Evolutionary conservation across 257 asterid species (phyloP).

Genomic region (Misopates orontium): DNA sequence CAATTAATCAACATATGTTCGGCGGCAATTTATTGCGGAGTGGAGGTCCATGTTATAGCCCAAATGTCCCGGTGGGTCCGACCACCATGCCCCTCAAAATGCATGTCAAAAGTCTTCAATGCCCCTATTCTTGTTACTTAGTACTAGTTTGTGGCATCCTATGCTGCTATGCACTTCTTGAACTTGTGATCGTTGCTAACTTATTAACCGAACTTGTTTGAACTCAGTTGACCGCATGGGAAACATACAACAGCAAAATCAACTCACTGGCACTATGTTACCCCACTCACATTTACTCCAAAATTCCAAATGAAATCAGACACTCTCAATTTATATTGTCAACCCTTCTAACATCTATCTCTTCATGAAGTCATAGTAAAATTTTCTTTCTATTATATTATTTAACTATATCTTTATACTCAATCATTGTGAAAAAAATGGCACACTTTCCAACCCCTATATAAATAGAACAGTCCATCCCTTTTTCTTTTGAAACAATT

Average conservation of each 20-base stretch:
- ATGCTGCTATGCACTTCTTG: neutral
- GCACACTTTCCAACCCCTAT: constrained; percentile 43
- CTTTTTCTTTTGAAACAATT: constrained; percentile 13
- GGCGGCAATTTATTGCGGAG: too few relatives aligned
- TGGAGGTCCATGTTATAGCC: too few relatives aligned
- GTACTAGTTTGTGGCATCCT: too few relatives aligned
- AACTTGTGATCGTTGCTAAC: neutral
- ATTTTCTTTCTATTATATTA: too few relatives aligned
- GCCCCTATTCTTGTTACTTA: too few relatives aligned
- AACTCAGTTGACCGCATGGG: neutral
- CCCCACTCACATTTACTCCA: neutral
- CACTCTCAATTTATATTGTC: neutral
- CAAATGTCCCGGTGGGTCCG: too few relatives aligned
- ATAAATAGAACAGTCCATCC: constrained; percentile 27
- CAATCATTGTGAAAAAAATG: neutral
- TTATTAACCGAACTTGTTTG: neutral
- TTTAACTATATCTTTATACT: neutral
- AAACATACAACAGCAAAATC: neutral
- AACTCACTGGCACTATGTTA: neutral
- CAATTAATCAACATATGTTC: too few relatives aligned
- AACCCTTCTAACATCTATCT: neutral
- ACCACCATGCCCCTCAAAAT: too few relatives aligned
- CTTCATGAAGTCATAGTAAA: neutral
- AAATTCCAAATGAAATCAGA: neutral
- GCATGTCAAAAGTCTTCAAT: too few relatives aligned